Base-by-base conservation (phyloP, 192 early-diverging fungal genomes). In the Obelidium mucronatum region DNA sequence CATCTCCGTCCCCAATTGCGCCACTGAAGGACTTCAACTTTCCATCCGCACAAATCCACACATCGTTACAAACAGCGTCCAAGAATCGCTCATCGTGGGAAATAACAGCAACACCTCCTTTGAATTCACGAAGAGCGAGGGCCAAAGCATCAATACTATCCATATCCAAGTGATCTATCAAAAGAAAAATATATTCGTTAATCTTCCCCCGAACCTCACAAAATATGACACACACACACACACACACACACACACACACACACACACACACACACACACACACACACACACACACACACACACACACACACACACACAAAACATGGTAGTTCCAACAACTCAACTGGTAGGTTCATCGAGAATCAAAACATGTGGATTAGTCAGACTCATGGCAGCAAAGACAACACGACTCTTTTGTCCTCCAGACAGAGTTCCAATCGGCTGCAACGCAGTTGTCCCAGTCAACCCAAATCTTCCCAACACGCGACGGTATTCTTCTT, bases 401-500 rank as follows among this genome's bases (percentile, higher is more conserved):
- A 88, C 82, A 33, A 82, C 85, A 79, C 98, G 87, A 56, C 90
- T 92, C 86, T 99, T 99, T 81, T 98, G 97, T 67, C 98, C 98
- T 80, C 97, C 98, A 61, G 94, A 95, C 22, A 99, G 83, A 1
- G 98, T 99, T 56, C 92, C 87, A 79, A 99, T 97, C 28, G 92
- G 89, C 78, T 98, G 97, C 85, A 98, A 79, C 53, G 94, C 97
- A 6, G 93, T 94, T 89, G 95, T 96, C 3, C 98, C 98, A 24
- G 97, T 95, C 58, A 99, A 92, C 67, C 98, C 98, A 79, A 97
- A 99, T 11, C 93, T 85, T 63, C 94, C 98, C 75, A 99, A 80
- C 67, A 96, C 91, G 24, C 95, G 82, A 75, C 98, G 92, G 81
- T 97, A 98, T 75, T 99, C 98, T 82, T 99, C 97, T 63, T 99